Evolutionary conservation across 1,284 basidiomycete genomes (phyloP).

Genomic region (Trichosporon sp.): DNA sequence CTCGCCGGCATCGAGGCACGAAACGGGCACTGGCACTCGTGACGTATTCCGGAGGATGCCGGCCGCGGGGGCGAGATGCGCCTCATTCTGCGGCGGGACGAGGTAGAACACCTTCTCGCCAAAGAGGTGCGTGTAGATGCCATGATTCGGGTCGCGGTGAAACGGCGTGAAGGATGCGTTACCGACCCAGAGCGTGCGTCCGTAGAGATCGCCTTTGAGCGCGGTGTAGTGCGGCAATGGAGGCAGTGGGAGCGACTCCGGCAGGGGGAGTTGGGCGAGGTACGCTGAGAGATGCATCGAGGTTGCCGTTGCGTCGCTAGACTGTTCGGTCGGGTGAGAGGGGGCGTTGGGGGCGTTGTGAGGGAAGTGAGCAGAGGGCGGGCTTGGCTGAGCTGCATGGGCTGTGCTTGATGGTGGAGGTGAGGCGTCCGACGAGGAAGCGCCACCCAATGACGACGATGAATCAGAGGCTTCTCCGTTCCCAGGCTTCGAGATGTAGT

Average conservation of each 20-base stretch:
- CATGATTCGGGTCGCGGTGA: conserved; percentile 41
- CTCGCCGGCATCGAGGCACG: conserved; percentile 10
- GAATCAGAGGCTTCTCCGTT: background rate
- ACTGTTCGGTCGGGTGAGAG: background rate
- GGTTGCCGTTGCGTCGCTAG: background rate
- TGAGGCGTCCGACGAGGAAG: background rate
- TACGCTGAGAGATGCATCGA: conserved; percentile 18
- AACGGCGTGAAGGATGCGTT: conserved; percentile 39
- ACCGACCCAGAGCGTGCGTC: conserved; percentile 42
- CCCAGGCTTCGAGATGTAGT: background rate
- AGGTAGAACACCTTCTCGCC: conserved; percentile 39
- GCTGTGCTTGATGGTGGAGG: too few relatives aligned
- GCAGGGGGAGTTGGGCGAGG: conserved; percentile 41
- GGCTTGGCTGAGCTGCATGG: too few relatives aligned
- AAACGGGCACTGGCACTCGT: conserved; percentile 31
- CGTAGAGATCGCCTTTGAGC: conserved; percentile 28
- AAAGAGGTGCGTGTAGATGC: conserved; percentile 39
- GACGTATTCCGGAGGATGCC: conserved; percentile 21
- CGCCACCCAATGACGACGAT: background rate
- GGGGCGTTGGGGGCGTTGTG: background rate
- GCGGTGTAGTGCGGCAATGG: conserved; percentile 27
- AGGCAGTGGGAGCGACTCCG: conserved; percentile 19
- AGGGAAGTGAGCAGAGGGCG: background rate
- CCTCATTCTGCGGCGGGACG: conserved; percentile 28
- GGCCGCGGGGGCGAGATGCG: conserved; percentile 17